Base-by-base conservation (phyloP, 2,329 filamentous ascomycete species). In the Aspergillus brunneoviolaceus region DNA sequence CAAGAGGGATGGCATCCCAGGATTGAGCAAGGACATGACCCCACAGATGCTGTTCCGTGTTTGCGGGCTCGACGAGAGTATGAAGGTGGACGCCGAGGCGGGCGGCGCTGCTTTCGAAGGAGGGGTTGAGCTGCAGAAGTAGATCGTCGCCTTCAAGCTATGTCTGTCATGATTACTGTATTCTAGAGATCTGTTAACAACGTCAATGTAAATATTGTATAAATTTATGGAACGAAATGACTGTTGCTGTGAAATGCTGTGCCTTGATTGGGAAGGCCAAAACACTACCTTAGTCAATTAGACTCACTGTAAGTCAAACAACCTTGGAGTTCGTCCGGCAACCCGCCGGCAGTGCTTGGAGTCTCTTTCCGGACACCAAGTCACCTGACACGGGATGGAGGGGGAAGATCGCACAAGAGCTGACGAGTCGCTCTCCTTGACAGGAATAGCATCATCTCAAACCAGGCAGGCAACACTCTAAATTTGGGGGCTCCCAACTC, bases 1-100 rank as follows among this genome's bases (percentile, higher is more conserved):
- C 61, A 75, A 76, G 50, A 55, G 49, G 4, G 70, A 75, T 50
- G 76, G 77, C 1, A 62, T 76, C 49, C 71, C 71, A 0, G 72
- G 70, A 12, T 59, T 72, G 50, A 67, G 64, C 35, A 65, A 63
- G 57, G 69, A 69, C 31, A 61, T 74, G 57, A 76, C 70, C 25
- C 76, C 76, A 29, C 76, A 76, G 69, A 72, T 71, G 63, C 57
- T 79, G 29, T 80, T 80, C 58, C 69, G 77, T n/a, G 70, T 79
- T n/a, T 79, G 76, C 61, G 78, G 76, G 14, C 56, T 80, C 61
- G 71, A 77, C 58, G 74, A 78, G 54, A 76, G 73, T 49, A 67
- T 79, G n/a, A 65, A 72, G 58, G 60, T 80, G 54, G 78, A 80
- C 68, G 70, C 69, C 31, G 65, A 71, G 47, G 77, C 78, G 35